Percentiles rank a stretch among this genome's conserved stretches.
Evolutionary conservation across 2,329 filamentous ascomycete species (phyloP).

Genomic region (Aureobasidium melanogenum): DNA sequence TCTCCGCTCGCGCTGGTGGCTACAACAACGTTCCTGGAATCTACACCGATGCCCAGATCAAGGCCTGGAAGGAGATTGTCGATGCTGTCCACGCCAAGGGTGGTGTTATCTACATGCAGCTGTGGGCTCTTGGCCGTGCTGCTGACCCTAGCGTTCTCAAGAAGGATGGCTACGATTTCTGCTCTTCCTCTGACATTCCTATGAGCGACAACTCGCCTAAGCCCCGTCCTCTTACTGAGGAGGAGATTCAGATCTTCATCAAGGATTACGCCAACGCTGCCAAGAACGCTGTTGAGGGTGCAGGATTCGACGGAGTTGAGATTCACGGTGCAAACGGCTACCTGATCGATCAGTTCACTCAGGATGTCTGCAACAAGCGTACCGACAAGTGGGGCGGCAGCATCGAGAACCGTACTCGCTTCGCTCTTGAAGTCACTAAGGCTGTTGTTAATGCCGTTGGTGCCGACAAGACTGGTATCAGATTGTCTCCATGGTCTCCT

Average conservation of each 20-base stretch:
- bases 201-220: slow-evolving; percentile 27
- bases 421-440: slow-evolving; percentile 45
- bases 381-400: slow-evolving; percentile 41
- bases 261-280: slow-evolving; percentile 35
- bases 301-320: slow-evolving; percentile 45
- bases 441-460: slow-evolving; percentile 45
- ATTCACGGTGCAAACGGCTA: neutral
- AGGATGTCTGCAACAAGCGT: slow-evolving; percentile 46
- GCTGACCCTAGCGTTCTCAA: slow-evolving; percentile 32
- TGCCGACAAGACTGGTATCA: slow-evolving; percentile 44
- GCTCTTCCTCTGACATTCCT: slow-evolving; percentile 25
- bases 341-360: slow-evolving; percentile 42
- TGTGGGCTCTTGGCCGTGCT: slow-evolving; percentile 53
- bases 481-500: slow-evolving; percentile 50
- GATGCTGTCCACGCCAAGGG: slow-evolving; percentile 55
- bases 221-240: slow-evolving; percentile 28
- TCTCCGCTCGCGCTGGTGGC: slow-evolving; percentile 37
- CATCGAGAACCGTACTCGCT: slow-evolving; percentile 41
- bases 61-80: slow-evolving; percentile 52
- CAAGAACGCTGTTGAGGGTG: slow-evolving; percentile 35
- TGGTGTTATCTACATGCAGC: slow-evolving; percentile 52
- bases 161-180: slow-evolving; percentile 22
- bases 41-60: slow-evolving; percentile 47
- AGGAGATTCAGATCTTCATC: slow-evolving; percentile 30
- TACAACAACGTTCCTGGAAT: slow-evolving; percentile 49